These are phyloP conservation scores for Blastobotrys terrestris DNA, from an alignment of 805 yeast species.

Conservation along the genomic window DNA sequence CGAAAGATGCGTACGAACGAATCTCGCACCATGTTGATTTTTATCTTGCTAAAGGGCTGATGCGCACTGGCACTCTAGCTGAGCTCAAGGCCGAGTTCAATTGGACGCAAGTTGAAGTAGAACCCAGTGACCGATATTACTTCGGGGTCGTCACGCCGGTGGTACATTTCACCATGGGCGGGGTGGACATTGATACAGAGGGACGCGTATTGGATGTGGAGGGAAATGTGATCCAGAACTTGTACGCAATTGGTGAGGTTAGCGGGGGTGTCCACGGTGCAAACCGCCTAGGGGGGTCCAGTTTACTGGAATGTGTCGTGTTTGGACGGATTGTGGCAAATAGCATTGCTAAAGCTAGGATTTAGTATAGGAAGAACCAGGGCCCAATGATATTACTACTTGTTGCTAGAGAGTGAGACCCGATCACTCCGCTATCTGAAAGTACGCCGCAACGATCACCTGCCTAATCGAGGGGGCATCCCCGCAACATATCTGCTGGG, in stretches of 20 bases:
- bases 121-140: not conserved
- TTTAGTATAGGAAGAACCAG: no score
- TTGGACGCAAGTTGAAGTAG: not conserved
- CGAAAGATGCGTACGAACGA: conserved; percentile 39
- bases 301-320: conserved; percentile 51
- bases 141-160: conserved; percentile 41
- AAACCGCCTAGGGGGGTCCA: conserved; percentile 50
- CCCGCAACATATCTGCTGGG: no score
- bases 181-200: conserved; percentile 47
- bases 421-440: no score
- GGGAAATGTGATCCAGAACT: conserved; percentile 32
- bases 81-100: conserved; percentile 33
- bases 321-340: conserved; percentile 19
- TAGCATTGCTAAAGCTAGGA: not conserved
- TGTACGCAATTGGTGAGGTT: conserved; percentile 53
- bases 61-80: conserved; percentile 41
- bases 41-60: conserved; percentile 33
- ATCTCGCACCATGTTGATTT: conserved; percentile 52
- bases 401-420: no score
- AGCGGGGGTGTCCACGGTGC: conserved; percentile 58
- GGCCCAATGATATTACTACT: no score
- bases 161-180: conserved; percentile 66
- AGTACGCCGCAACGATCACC: no score
- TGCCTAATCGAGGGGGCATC: no score
- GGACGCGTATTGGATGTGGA: conserved; percentile 35